Conservation (phyloP, 495 filamentous ascomycete species). For the Tetracladium marchalianum region DNA sequence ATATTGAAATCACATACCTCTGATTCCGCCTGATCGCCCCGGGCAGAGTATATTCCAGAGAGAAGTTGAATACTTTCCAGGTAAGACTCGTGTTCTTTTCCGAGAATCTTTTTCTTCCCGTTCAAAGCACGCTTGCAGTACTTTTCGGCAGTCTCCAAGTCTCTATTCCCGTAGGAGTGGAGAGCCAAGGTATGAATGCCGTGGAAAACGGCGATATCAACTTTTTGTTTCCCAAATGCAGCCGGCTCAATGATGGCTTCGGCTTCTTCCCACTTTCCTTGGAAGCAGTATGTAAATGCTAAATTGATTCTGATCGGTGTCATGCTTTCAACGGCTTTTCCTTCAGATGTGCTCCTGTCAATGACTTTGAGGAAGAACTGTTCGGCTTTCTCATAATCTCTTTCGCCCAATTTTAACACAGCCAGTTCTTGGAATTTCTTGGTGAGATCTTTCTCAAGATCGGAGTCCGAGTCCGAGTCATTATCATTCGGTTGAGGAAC, state of each 20-base stretch:
- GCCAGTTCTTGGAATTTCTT: neutral
- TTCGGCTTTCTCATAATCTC: conserved; percentile 1
- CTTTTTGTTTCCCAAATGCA: neutral
- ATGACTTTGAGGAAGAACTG: neutral
- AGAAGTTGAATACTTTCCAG: neutral
- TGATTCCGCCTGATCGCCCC: neutral
- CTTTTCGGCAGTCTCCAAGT: neutral
- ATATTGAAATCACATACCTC: neutral
- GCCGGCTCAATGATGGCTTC: neutral
- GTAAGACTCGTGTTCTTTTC: neutral
- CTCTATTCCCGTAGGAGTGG: neutral
- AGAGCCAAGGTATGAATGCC: neutral
- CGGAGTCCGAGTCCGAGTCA: conserved; percentile 1
- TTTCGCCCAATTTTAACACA: neutral
- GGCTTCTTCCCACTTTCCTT: neutral
- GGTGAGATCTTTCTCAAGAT: neutral
- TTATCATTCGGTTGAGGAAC: conserved; percentile 13
- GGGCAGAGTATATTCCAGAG: neutral
- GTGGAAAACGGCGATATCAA: neutral
- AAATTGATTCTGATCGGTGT: neutral
- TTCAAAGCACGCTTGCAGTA: neutral
- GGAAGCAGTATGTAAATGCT: neutral
- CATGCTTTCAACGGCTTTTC: too few species aligned
- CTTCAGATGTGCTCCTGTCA: neutral
- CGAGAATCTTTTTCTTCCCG: conserved; percentile 4